Conservation (phyloP, 768 basidiomycete species). For the Chalciporus sphaerocephalus region DNA sequence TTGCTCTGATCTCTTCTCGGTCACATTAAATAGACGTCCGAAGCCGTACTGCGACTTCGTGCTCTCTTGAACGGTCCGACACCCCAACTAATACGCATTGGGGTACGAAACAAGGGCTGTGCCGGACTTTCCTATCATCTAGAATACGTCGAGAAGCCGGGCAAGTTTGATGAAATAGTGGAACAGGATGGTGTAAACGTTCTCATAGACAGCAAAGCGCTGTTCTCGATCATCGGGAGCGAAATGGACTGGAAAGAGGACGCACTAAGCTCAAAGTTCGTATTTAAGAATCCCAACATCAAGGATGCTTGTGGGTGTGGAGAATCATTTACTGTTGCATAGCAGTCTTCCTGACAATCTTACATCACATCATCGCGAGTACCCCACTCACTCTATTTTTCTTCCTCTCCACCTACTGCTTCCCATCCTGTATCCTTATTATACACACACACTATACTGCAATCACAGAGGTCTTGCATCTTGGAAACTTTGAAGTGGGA, state of each 20-base stretch:
- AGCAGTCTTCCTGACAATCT: conserved; percentile 8
- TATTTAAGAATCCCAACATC: conserved; percentile 89
- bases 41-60: conserved; percentile 68
- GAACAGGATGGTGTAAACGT: conserved; percentile 93
- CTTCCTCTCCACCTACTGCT: background rate
- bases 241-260: conserved; percentile 99
- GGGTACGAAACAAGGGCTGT: conserved; percentile 96
- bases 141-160: conserved; percentile 89
- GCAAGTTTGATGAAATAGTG: conserved; percentile 93
- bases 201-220: conserved; percentile 91
- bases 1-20: conserved; percentile 1
- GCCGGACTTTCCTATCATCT: conserved; percentile 83
- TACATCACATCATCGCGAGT: conserved; percentile 7
- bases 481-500: background rate
- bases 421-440: conserved; percentile 29
- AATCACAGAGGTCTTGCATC: conserved; percentile 8
- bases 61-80: conserved; percentile 76
- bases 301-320: conserved; percentile 94
- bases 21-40: conserved; percentile 56
- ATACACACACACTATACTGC: conserved; percentile 12
- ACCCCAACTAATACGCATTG: conserved; percentile 90
- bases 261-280: conserved; percentile 76
- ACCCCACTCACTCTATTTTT: conserved; percentile 10
- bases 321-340: conserved; percentile 75
- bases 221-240: conserved; percentile 97